Base-by-base conservation (phyloP, 495 filamentous ascomycete genomes). In the Glonium stellatum region DNA sequence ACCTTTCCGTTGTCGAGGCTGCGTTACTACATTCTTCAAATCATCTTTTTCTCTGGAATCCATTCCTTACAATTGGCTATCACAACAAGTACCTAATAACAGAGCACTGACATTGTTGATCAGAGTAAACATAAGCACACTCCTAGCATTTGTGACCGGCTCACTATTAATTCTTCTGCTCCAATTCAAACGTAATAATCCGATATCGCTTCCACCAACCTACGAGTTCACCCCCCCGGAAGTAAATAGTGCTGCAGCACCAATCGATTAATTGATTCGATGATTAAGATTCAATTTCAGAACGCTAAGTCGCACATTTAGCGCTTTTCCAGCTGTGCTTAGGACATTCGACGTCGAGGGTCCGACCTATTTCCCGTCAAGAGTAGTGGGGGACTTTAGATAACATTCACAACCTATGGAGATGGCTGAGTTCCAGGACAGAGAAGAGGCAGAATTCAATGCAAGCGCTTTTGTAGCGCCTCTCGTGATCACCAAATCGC, bases 391-490 rank as follows among this genome's bases (percentile, higher is more conserved):
- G 27, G 27, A 31, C 27, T 31, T 31, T 31, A 31, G 27, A 31
- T 6, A 31, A 27, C 23, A n/a, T n/a, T 6, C 39, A 44, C 39
- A 18, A 44, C 4, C 4, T 44, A 18, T 13, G 18, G 39, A 52
- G 34, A 69, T 69, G 62, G 44, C 54, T 25, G 63, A 66, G 12
- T 65, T 66, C 41, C 31, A 57, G 60, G 60, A 63, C 12, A 42
- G 27, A 15, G 60, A 65, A 27, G 57, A 65, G 53, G 57, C 23
- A 52, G 55, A 58, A 54, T 62, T 63, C 46, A 63, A 55, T n/a
- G 61, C 61, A 36, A 69, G 65, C 47, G 68, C 68, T 8, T 58
- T 67, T 54, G 68, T 70, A 10, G 68, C 68, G 10, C 68, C 68
- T 5, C 46, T 70, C 12, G 64, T 68, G 39, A 68, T 70, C 50